Conservation (phyloP, 2,329 filamentous ascomycete species). For the Calonectria crousiana region DNA sequence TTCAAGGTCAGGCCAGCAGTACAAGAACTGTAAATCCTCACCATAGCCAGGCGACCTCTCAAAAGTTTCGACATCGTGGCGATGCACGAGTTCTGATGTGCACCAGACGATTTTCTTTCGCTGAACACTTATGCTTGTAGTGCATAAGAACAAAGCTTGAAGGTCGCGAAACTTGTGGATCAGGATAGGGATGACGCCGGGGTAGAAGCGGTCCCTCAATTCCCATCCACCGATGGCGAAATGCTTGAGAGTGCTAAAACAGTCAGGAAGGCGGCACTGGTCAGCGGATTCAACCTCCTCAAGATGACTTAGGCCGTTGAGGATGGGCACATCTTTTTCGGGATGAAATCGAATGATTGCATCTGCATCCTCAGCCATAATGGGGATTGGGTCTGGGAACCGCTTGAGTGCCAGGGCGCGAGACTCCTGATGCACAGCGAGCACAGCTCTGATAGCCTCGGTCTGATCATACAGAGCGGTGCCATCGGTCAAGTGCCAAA, state of each 20-base stretch:
- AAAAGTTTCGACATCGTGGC: conserved; percentile 42
- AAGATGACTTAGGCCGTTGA: conserved; percentile 32
- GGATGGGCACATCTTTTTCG: conserved; percentile 46
- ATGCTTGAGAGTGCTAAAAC: conserved; percentile 47
- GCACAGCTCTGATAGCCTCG: conserved; percentile 42
- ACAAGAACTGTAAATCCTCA: conserved; percentile 42
- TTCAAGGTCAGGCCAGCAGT: conserved; percentile 51
- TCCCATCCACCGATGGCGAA: conserved; percentile 39
- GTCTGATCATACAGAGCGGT: conserved; percentile 46
- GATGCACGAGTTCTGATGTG: conserved; percentile 44
- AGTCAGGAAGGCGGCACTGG: conserved; percentile 40
- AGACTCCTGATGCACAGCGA: conserved; percentile 52
- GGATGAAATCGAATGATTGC: conserved; percentile 47
- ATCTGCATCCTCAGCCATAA: conserved; percentile 42
- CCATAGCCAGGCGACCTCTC: conserved; percentile 41
- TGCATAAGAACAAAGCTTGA: conserved; percentile 42
- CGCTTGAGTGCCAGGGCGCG: conserved; percentile 47
- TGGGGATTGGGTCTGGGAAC: conserved; percentile 49
- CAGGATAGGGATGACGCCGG: conserved; percentile 1
- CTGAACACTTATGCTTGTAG: conserved; percentile 9
- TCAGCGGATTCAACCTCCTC: neutral
- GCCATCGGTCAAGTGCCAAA: conserved; percentile 39
- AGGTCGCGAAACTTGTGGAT: conserved; percentile 41
- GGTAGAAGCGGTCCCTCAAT: neutral
- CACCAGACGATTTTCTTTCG: conserved; percentile 47